Evolutionary conservation across 2,329 filamentous ascomycete genomes (phyloP).

Genomic region (Ploettnerulaceae sp.): DNA sequence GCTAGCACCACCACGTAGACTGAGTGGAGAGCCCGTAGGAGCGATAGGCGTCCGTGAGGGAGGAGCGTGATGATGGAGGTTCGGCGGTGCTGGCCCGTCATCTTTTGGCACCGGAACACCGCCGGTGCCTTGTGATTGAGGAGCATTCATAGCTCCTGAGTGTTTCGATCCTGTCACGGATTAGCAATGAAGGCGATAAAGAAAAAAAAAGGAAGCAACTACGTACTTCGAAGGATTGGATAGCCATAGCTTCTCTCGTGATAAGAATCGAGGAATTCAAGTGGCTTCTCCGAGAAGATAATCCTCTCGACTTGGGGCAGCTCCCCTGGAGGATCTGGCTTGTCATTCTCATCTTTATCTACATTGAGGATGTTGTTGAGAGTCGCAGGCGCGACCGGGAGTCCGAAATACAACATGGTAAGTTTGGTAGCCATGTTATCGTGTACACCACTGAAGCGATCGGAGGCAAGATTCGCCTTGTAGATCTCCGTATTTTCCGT

Average conservation of each 20-base stretch:
- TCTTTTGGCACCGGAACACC: no score
- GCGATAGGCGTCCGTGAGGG: not conserved
- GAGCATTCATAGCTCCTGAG: no score
- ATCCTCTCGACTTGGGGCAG: constrained; percentile 21
- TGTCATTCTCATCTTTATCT: constrained; percentile 17
- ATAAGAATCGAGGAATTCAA: constrained; percentile 32
- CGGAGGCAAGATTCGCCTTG: constrained; percentile 9
- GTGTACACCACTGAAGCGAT: constrained; percentile 14
- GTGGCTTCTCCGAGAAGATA: constrained; percentile 25
- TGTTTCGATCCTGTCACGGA: not conserved
- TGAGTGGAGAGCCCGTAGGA: not conserved
- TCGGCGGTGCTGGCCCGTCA: not conserved
- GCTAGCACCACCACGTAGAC: constrained; percentile 18
- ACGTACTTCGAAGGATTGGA: constrained; percentile 29
- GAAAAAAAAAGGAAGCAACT: constrained; percentile 26
- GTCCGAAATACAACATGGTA: constrained; percentile 31
- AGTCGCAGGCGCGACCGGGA: constrained; percentile 29
- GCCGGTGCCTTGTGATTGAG: no score
- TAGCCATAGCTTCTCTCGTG: constrained; percentile 27
- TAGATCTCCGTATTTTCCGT: constrained; percentile 17
- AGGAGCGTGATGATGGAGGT: not conserved
- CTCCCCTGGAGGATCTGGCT: constrained; percentile 12
- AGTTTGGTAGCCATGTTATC: constrained; percentile 32
- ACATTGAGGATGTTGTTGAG: constrained; percentile 24
- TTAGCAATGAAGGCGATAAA: not conserved